Conservation (phyloP, 2,329 filamentous ascomycete species). For the Aureobasidium sp. region DNA sequence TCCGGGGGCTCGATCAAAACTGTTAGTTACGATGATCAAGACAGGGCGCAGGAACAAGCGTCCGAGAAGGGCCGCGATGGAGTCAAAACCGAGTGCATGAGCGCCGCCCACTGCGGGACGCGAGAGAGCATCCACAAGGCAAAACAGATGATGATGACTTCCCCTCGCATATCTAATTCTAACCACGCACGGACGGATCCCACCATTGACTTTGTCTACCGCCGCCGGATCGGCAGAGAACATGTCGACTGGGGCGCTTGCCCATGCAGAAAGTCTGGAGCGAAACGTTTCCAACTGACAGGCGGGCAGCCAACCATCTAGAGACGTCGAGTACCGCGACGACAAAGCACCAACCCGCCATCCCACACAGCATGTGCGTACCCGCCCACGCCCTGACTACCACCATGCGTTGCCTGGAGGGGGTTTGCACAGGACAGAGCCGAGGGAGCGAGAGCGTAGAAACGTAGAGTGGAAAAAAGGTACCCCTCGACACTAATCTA, state of each 20-base stretch:
- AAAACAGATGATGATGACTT: constrained; percentile 2
- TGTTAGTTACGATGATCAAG: neutral
- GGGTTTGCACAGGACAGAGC: neutral
- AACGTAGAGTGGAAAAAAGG: neutral
- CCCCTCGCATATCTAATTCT: constrained; percentile 2
- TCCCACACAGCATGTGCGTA: neutral
- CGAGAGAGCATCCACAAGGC: constrained; percentile 1
- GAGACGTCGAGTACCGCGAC: neutral
- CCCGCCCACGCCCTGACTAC: neutral
- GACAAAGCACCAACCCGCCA: neutral
- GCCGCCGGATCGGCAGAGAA: constrained; percentile 1
- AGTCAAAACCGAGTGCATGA: neutral
- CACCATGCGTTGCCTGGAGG: neutral
- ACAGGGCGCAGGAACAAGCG: constrained; percentile 7
- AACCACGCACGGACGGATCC: neutral
- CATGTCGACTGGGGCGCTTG: constrained; percentile 5
- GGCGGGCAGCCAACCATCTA: neutral
- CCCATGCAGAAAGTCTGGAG: constrained; percentile 3
- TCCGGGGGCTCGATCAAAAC: constrained; percentile 6
- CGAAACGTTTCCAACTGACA: neutral
- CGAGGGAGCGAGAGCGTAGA: neutral
- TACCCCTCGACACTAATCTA: constrained; percentile 2
- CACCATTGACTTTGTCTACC: neutral
- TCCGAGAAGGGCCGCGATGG: constrained; percentile 4
- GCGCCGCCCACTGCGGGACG: neutral